Evolutionary conservation across 441 rosid genomes (phyloP).

Genomic region (Populus tomentosa): DNA sequence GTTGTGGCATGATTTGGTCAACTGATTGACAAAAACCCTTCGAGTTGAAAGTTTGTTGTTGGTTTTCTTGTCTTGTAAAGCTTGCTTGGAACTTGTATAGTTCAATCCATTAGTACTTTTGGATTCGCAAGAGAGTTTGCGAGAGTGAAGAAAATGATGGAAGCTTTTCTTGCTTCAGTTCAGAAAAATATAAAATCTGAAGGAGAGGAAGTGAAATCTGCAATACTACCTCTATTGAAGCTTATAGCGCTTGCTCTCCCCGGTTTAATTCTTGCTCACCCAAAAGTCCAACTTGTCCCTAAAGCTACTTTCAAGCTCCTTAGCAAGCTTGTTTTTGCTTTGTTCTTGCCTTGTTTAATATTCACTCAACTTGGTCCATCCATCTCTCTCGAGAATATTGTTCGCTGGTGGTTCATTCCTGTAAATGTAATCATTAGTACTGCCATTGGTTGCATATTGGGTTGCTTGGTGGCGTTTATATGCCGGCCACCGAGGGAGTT

Average conservation of each 20-base stretch:
- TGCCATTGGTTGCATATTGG: constrained; percentile 54
- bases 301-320: constrained; percentile 72
- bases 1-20: not conserved
- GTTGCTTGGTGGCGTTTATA: constrained; percentile 55
- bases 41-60: not conserved
- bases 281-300: constrained; percentile 51
- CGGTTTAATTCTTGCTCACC: constrained; percentile 78
- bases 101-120: not conserved
- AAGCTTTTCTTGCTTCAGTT: not conserved
- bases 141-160: not conserved
- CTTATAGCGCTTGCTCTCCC: constrained; percentile 60
- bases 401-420: constrained; percentile 88
- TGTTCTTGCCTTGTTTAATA: constrained; percentile 86
- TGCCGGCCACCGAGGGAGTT: constrained; percentile 81
- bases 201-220: constrained; percentile 42
- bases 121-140: not conserved
- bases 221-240: constrained; percentile 68
- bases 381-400: constrained; percentile 47
- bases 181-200: not conserved
- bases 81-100: not conserved
- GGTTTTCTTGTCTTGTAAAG: not conserved
- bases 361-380: constrained; percentile 89
- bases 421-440: constrained; percentile 76
- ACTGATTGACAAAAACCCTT: not conserved
- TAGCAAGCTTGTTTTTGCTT: constrained; percentile 84